Conservation (phyloP, 345 rosid species). For the Alliaria petiolata region DNA sequence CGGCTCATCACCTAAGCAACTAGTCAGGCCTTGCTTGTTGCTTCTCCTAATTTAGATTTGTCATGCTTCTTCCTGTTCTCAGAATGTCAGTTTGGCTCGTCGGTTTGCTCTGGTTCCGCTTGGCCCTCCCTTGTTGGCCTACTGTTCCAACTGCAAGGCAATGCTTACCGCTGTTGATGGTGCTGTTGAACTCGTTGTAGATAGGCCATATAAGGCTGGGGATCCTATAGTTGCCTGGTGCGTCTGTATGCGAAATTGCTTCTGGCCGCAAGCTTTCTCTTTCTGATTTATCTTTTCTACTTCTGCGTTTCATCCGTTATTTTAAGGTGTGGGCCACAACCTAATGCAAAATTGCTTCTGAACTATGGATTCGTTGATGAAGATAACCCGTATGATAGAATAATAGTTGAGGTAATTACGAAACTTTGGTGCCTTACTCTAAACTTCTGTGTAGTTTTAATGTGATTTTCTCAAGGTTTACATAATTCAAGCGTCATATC, state of each 20-base stretch:
- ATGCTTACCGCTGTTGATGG: slow-evolving; percentile 82
- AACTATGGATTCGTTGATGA: slow-evolving; percentile 95
- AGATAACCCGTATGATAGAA: slow-evolving; percentile 79
- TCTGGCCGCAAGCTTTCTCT: not conserved
- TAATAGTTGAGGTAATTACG: slow-evolving; percentile 62
- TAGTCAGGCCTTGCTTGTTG: slow-evolving; percentile 2
- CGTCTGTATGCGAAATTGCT: slow-evolving; percentile 21
- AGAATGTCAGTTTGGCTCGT: slow-evolving; percentile 95
- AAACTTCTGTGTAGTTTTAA: not conserved
- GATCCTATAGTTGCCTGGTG: slow-evolving; percentile 93
- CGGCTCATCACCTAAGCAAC: not conserved
- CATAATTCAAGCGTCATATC: slow-evolving; percentile 21
- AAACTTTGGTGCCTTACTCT: not conserved
- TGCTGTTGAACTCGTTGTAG: slow-evolving; percentile 84
- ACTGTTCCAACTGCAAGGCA: slow-evolving; percentile 90
- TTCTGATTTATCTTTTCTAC: slow-evolving; percentile 18
- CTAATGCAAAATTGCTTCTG: slow-evolving; percentile 86
- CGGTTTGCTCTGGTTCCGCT: slow-evolving; percentile 98
- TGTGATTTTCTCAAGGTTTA: not conserved
- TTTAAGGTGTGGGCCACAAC: slow-evolving; percentile 97
- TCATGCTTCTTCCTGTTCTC: slow-evolving; percentile 31
- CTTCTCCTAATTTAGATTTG: slow-evolving; percentile 8
- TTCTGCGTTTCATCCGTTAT: not conserved
- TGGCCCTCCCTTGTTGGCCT: slow-evolving; percentile 95
- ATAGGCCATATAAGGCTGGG: slow-evolving; percentile 81